Percentiles rank a stretch among this genome's conserved stretches.
Evolutionary conservation across 148 eudicot species (phyloP).

Genomic region (Diospyros kaki): DNA sequence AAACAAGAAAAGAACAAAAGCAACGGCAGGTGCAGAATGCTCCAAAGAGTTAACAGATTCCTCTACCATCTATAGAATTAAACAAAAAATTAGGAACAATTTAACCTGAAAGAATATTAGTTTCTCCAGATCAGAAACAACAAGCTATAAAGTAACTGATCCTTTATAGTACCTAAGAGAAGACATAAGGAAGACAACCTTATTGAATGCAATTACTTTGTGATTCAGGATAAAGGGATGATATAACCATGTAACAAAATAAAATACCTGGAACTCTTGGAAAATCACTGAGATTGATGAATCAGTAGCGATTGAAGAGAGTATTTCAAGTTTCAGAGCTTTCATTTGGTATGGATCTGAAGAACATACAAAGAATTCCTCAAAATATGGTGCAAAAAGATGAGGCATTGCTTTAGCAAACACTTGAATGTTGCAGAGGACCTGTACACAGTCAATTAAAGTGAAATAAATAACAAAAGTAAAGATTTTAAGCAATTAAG

Average conservation of each 20-base stretch:
- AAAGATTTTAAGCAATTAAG: not conserved
- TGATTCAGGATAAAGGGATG: not conserved
- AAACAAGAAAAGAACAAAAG: not conserved
- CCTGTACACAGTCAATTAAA: slow-evolving; percentile 42
- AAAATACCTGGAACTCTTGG: slow-evolving; percentile 85
- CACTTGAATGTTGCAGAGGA: slow-evolving; percentile 91
- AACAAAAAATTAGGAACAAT: too few species aligned
- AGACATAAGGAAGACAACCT: not conserved
- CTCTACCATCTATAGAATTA: too few species aligned
- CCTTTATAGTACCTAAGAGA: not conserved
- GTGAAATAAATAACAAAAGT: slow-evolving; percentile 3
- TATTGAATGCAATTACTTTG: not conserved
- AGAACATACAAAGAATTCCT: slow-evolving; percentile 79
- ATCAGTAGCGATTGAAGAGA: slow-evolving; percentile 73
- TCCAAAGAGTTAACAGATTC: too few species aligned
- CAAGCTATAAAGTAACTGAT: not conserved
- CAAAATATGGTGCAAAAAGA: slow-evolving; percentile 69
- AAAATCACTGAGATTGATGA: slow-evolving; percentile 73
- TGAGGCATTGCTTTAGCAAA: slow-evolving; percentile 91
- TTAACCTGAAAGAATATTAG: too few species aligned
- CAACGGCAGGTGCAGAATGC: not conserved
- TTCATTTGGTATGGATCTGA: slow-evolving; percentile 77
- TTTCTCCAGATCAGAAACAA: not conserved
- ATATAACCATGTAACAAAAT: not conserved
- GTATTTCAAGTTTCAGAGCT: slow-evolving; percentile 88